Conservation (phyloP, 192 early-diverging fungal species). For the Coemansia sp. region DNA sequence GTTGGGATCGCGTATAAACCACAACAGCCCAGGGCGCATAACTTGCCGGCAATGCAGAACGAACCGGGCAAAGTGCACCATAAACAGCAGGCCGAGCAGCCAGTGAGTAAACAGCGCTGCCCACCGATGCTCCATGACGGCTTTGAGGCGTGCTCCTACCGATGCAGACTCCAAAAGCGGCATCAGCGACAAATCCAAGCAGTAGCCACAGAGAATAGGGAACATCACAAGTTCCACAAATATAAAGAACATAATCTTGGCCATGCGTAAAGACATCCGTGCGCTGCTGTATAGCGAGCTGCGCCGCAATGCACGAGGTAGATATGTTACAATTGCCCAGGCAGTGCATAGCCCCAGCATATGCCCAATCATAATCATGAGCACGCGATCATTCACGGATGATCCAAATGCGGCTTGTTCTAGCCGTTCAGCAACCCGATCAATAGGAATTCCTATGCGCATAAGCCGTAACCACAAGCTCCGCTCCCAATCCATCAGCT, state of each 20-base stretch:
- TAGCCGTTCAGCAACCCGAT: conserved; percentile 48
- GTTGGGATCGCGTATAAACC: conserved; percentile 97
- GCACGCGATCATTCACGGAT: conserved; percentile 38
- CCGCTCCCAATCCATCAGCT: conserved; percentile 20
- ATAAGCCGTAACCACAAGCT: conserved; percentile 40
- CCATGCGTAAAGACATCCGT: conserved; percentile 35
- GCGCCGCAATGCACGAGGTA: conserved; percentile 21
- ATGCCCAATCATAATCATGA: conserved; percentile 46
- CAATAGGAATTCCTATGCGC: conserved; percentile 53
- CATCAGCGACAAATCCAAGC: conserved; percentile 79
- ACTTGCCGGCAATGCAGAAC: conserved; percentile 76
- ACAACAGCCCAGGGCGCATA: conserved; percentile 91
- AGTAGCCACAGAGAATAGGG: conserved; percentile 82
- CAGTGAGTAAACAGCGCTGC: conserved; percentile 71
- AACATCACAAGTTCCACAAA: conserved; percentile 83
- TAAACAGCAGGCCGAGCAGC: conserved; percentile 89
- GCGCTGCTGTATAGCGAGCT: conserved; percentile 34
- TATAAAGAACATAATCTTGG: conserved; percentile 80
- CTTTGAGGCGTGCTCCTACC: conserved; percentile 52
- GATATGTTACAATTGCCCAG: conserved; percentile 52
- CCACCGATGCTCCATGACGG: conserved; percentile 3
- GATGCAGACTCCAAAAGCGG: conserved; percentile 70
- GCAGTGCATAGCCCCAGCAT: conserved; percentile 51
- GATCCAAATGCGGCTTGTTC: conserved; percentile 15
- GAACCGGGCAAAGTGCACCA: conserved; percentile 91